phyloP scores from a whole-genome alignment of 2,329 filamentous ascomycete species.

The Diaporthe citrichinensis region DNA sequence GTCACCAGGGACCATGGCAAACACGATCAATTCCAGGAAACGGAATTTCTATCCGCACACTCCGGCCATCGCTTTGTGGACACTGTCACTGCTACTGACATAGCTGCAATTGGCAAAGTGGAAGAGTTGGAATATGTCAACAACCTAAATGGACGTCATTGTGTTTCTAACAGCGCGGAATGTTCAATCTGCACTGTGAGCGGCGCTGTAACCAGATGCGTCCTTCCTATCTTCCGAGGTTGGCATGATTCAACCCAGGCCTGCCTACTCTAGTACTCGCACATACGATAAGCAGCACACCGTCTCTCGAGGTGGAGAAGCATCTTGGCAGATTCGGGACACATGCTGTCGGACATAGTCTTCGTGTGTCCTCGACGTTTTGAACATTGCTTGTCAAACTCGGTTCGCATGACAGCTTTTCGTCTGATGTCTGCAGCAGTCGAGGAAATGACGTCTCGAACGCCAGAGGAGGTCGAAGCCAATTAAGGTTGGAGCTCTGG shows the following conservation, averaged over 20 bases:
- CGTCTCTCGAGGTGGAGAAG: not conserved
- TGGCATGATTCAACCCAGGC: not conserved
- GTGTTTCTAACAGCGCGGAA: not conserved
- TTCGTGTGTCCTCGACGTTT: constrained; percentile 1
- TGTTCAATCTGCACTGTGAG: not conserved
- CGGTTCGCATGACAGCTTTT: constrained; percentile 8
- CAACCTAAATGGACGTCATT: not conserved
- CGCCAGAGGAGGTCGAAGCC: not conserved
- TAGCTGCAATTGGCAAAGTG: not conserved
- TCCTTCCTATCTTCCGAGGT: not conserved
- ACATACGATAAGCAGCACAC: not conserved
- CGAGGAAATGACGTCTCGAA: constrained; percentile 17
- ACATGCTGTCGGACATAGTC: not conserved
- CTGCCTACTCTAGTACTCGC: not conserved
- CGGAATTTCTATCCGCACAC: not conserved
- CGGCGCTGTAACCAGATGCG: not conserved
- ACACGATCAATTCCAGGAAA: not conserved
- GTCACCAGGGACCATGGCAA: too few species aligned
- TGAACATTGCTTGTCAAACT: constrained; percentile 18
- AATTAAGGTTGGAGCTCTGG: constrained; percentile 37
- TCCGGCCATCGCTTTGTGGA: not conserved
- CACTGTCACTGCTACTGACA: not conserved
- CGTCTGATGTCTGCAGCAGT: constrained; percentile 7
- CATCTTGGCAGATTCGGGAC: not conserved
- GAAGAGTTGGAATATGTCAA: not conserved